Conservation (phyloP, 2,329 filamentous ascomycete genomes). For the Cordyceps sp. region DNA sequence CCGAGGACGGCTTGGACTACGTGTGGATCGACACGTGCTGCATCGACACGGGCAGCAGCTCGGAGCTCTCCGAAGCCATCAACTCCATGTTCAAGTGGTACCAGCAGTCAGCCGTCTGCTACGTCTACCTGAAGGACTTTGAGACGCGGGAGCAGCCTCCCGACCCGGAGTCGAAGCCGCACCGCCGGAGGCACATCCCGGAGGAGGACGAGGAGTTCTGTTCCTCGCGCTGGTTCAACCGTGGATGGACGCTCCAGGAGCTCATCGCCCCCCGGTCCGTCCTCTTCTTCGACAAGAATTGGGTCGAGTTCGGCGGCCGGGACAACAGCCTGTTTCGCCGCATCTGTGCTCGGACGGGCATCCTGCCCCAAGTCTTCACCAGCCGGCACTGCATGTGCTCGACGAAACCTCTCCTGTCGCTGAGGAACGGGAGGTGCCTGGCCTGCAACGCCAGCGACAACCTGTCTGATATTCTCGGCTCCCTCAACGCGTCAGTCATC, state of each 20-base stretch:
- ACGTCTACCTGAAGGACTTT: constrained; percentile 10
- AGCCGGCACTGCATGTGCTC: no score
- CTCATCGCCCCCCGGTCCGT: constrained; percentile 11
- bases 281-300: constrained; percentile 7
- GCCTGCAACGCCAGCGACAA: not conserved
- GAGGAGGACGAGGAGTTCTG: no score
- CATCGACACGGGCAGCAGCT: constrained; percentile 9
- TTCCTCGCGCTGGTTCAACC: constrained; percentile 10
- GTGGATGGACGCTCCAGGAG: constrained; percentile 12
- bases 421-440: no score
- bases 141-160: no score
- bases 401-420: no score
- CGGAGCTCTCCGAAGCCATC: constrained; percentile 14
- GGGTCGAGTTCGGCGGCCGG: not conserved
- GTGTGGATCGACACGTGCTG: constrained; percentile 15
- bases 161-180: not conserved
- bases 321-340: not conserved
- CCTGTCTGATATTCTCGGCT: not conserved
- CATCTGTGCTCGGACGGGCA: no score
- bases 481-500: constrained; percentile 4
- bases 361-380: no score
- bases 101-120: constrained; percentile 8
- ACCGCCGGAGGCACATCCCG: not conserved
- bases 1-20: constrained; percentile 4
- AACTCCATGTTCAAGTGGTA: constrained; percentile 12